Evolutionary conservation across 768 basidiomycete genomes (phyloP).

Genomic region (Xanthoconium stramineum): DNA sequence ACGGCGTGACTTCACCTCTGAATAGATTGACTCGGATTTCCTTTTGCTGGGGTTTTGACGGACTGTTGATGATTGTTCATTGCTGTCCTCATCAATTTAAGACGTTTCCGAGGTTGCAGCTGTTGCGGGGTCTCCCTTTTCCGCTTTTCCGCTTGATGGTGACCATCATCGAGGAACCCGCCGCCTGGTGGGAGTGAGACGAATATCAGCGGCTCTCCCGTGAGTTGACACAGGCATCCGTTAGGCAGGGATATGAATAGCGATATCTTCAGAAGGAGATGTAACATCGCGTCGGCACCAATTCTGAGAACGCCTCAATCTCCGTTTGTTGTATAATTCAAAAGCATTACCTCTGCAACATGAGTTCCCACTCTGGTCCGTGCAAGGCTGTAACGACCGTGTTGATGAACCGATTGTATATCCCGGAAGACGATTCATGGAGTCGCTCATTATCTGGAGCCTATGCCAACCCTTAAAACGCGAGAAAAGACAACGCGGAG

Average conservation of each 20-base stretch:
- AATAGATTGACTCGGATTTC: constrained; percentile 7
- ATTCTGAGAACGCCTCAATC: constrained; percentile 45
- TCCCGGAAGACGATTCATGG: constrained; percentile 38
- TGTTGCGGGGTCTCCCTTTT: constrained; percentile 18
- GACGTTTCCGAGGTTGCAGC: constrained; percentile 28
- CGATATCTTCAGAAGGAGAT: constrained; percentile 72
- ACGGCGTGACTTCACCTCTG: constrained; percentile 17
- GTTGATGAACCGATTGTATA: constrained; percentile 66
- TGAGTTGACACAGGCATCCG: constrained; percentile 79
- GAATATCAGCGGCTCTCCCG: constrained; percentile 65
- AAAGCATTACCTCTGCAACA: constrained; percentile 54
- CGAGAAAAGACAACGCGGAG: background rate
- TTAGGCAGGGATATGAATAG: constrained; percentile 80
- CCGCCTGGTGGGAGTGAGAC: constrained; percentile 26
- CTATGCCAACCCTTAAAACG: constrained; percentile 1
- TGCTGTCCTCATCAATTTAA: constrained; percentile 9
- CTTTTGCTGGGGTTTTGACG: constrained; percentile 5
- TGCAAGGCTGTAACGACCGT: constrained; percentile 70
- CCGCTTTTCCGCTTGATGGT: constrained; percentile 15
- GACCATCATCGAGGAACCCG: constrained; percentile 10
- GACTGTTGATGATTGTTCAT: constrained; percentile 1
- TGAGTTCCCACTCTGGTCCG: constrained; percentile 59
- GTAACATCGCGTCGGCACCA: constrained; percentile 72
- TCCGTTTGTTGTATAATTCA: background rate
- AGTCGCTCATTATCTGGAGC: constrained; percentile 35